Base-by-base conservation (phyloP, 495 filamentous ascomycete species). In the Tuber aestivum region DNA sequence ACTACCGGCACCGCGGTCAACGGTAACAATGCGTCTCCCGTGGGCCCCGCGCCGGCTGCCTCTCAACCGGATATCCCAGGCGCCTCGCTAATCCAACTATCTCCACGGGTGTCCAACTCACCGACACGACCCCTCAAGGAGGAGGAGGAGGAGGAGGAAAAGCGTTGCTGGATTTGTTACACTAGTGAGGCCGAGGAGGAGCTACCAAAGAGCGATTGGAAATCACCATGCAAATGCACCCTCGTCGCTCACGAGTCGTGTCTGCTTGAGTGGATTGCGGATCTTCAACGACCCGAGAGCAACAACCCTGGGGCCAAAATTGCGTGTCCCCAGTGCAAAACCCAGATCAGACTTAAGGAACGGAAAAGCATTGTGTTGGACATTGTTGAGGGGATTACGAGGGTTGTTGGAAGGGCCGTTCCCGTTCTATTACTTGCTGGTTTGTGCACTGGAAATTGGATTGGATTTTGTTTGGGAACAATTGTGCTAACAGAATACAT, bases 131-230 rank as follows among this genome's bases (percentile, higher is more conserved):
- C 70, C 9, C 77, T 79, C 23, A 72, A 48, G 41, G 77, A 75
- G 35, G 56, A 50, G 45, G 82, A 82, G 45, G 82, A 82, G 45
- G 82, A 78, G 18, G 83, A 83, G 37, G 81, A 83, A 68, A 84
- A 76, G 83, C 91, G 40, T 90, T 99, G 95, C 84, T 97, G 93
- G 91, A 94, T 99, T 81, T 99, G 95, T 85, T 92, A 95, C 81
- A 79, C 80, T 41, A 88, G 88, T 72, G 93, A 95, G 78, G 90
- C 94, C 77, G 94, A 90, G 37, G 93, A 97, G 78, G 91, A 93
- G 73, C 87, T 86, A 45, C 86, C 88, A 56, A 86, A 89, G 7
- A 87, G 87, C 38, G 87, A 91, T 81, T 98, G 95, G 94, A 90
- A 92, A 27, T 91, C 89, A 35, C 93, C 95, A 12, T 99, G 95